Evolutionary conservation across 2,329 filamentous ascomycete species (phyloP), one percentile per base, ranked within the genome.

Genomic region (Sphaerostilbella broomeana): DNA sequence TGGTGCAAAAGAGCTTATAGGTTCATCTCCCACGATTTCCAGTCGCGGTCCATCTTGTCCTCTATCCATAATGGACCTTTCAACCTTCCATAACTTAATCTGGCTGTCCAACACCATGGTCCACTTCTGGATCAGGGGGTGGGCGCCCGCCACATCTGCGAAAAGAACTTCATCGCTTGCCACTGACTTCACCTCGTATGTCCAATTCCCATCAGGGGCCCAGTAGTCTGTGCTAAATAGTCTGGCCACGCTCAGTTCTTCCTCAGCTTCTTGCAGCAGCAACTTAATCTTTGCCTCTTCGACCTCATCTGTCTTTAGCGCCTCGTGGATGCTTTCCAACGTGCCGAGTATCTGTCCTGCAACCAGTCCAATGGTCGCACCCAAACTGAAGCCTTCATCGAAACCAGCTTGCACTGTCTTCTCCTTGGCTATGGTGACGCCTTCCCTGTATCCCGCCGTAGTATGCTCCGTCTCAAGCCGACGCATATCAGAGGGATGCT

Each of bases 361-460:
- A 19, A 73, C 72, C 47, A 84, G 60, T 0, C 90, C 92, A 20
- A 97, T 66, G 36, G 82, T 79, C 1, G 87, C 89, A 10, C 92
- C 92, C 1, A 97, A 70, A 11, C 79, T 72, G 58, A 88, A 97
- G 0, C 90, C 90, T 48, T 90, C 86, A 58, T 98, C 92, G 56
- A 98, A 97, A 0, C 90, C 90, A 11, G 72, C 71, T 62, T 98
- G 92, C 18, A 95, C 77, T 52, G 79, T 83, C 33, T 72, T 65
- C 18, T 76, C 75, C 59, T 97, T 97, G 21, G 84, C 84, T 3
- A 68, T 68, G 0, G 82, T 74, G 38, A 97, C 75, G 30, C 90
- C 92, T 53, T 95, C 89, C 43, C 90, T 82, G 63, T 97, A 97
- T 15, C 92, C 92, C 26, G 85, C 81, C 6, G 85, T 95, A 37